Evolutionary conservation across 495 filamentous ascomycete species (phyloP).

Genomic region (Diplogelasinospora grovesii): DNA sequence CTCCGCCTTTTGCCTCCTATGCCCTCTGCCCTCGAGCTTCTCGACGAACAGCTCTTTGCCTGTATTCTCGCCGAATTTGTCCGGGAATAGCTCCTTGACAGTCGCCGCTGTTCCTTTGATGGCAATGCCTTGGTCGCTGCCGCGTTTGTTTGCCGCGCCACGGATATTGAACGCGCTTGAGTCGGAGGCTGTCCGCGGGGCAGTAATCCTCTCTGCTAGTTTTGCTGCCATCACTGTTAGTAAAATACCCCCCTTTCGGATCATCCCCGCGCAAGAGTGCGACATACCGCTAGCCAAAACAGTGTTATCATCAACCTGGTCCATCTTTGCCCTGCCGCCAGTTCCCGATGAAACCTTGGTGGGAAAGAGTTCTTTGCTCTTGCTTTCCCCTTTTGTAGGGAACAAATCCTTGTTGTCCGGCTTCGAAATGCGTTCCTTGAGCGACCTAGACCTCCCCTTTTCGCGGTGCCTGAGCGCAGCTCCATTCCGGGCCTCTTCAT

Average conservation of each 20-base stretch:
- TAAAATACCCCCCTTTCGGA: no score
- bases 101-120: conserved; percentile 59
- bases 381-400: conserved; percentile 43
- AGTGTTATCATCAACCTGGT: conserved; percentile 38
- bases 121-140: conserved; percentile 48
- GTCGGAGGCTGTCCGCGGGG: conserved; percentile 7
- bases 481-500: conserved; percentile 22
- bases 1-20: conserved; percentile 44
- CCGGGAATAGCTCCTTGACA: conserved; percentile 65
- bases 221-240: conserved; percentile 23
- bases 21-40: conserved; percentile 38
- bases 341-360: conserved; percentile 35
- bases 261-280: no score
- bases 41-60: conserved; percentile 66
- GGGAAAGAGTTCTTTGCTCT: conserved; percentile 64
- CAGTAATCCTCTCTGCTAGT: conserved; percentile 37
- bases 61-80: conserved; percentile 50
- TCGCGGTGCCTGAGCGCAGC: conserved; percentile 33
- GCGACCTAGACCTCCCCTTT: conserved; percentile 38
- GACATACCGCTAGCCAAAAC: conserved; percentile 34
- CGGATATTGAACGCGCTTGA: conserved; percentile 51
- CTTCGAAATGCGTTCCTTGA: conserved; percentile 34
- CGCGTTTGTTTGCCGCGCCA: conserved; percentile 46
- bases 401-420: conserved; percentile 56
- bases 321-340: conserved; percentile 31